phyloP scores from a whole-genome alignment of 2,329 filamentous ascomycete genomes.

The Ascochyta viciae-villosae region DNA sequence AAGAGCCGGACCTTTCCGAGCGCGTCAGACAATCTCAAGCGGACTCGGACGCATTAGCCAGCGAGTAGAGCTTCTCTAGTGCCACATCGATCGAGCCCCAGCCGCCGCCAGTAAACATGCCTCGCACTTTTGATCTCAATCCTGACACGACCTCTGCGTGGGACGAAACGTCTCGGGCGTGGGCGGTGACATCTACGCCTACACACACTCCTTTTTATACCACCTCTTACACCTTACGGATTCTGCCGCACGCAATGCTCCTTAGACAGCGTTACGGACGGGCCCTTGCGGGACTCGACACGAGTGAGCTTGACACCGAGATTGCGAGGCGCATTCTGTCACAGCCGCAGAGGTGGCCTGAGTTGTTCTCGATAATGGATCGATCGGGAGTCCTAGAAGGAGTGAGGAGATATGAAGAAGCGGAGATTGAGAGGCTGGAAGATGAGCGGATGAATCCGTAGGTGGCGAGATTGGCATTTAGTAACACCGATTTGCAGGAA shows the following conservation, averaged over 20 bases:
- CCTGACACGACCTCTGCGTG: no score
- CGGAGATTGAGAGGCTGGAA: background rate
- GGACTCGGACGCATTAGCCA: no score
- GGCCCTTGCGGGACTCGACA: background rate
- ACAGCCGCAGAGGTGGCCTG: conserved; percentile 2
- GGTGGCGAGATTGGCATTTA: no score
- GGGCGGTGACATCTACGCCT: background rate
- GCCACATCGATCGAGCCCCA: no score
- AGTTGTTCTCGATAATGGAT: background rate
- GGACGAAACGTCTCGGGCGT: background rate
- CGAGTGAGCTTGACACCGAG: background rate
- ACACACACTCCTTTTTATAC: background rate
- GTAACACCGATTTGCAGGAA: no score
- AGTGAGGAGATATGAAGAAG: background rate
- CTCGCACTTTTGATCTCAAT: no score
- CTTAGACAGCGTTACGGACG: background rate
- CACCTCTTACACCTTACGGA: background rate
- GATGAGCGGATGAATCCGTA: background rate
- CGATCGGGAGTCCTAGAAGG: background rate
- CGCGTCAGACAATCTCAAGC: no score
- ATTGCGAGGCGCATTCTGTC: background rate
- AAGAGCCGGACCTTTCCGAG: no score
- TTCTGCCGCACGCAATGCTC: background rate
- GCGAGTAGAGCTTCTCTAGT: no score
- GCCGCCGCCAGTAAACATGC: no score